Evolutionary conservation across 2,329 filamentous ascomycete genomes (phyloP).

Genomic region (Phoma sp.): DNA sequence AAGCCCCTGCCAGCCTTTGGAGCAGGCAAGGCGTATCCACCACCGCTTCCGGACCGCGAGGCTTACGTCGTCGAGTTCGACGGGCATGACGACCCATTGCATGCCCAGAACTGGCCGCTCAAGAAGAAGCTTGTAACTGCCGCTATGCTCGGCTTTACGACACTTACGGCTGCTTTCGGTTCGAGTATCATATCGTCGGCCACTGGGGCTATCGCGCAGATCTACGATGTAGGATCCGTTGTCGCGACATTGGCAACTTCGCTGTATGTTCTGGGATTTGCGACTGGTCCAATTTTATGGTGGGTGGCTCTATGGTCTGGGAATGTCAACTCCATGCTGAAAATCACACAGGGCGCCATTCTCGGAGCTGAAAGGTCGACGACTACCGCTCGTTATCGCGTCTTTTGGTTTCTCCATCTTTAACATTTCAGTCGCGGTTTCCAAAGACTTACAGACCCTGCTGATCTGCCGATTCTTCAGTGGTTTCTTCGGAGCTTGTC

Average conservation of each 20-base stretch:
- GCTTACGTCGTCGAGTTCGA: slow-evolving; percentile 74
- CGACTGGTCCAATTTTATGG: slow-evolving; percentile 16
- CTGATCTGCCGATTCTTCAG: slow-evolving; percentile 61
- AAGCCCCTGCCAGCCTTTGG: slow-evolving; percentile 73
- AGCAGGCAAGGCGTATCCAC: slow-evolving; percentile 76
- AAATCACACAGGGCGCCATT: slow-evolving; percentile 56
- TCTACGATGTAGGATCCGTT: slow-evolving; percentile 56
- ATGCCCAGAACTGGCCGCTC: slow-evolving; percentile 86
- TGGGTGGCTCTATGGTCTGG: neutral
- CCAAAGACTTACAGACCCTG: slow-evolving; percentile 61
- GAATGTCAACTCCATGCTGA: slow-evolving; percentile 49
- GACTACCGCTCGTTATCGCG: slow-evolving; percentile 56
- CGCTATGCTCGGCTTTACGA: slow-evolving; percentile 74
- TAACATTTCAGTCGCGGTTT: slow-evolving; percentile 56
- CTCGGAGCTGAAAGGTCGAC: slow-evolving; percentile 58
- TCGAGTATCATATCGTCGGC: slow-evolving; percentile 53
- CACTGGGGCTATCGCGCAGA: slow-evolving; percentile 35
- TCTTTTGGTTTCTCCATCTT: slow-evolving; percentile 61
- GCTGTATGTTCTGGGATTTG: slow-evolving; percentile 54
- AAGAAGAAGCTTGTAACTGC: slow-evolving; percentile 77
- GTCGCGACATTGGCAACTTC: slow-evolving; percentile 59
- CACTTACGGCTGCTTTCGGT: slow-evolving; percentile 71
- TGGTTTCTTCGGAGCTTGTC: slow-evolving; percentile 62
- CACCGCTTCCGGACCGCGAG: slow-evolving; percentile 71
- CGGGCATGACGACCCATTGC: slow-evolving; percentile 80